Base-by-base conservation (phyloP, 768 basidiomycete species). In the Auricularia sp. region DNA sequence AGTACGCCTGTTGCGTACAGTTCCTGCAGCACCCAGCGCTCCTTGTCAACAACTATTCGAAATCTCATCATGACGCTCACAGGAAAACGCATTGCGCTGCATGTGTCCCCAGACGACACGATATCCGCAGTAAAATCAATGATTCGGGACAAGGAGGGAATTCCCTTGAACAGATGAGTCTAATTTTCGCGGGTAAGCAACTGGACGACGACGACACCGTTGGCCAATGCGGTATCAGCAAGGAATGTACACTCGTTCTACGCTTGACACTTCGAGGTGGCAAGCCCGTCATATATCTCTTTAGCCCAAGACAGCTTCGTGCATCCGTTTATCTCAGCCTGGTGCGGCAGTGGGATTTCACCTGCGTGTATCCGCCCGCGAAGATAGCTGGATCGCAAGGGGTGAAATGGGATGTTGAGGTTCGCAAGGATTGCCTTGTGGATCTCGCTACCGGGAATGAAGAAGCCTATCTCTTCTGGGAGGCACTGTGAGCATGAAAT, bases 161-260 rank as follows among this genome's bases (percentile, higher is more conserved):
- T 90, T 34, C 89, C 89, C 87, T 88, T 2, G 89, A 93, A 68
- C 92, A 94, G 71, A 93, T 94, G 71, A 88, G 93, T 54, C 78
- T 94, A 58, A 93, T 90, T 73, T 96, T 95, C 68, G 94, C 94
- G 56, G 94, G 94, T 54, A 96, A 96, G 80, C 94, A 96, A 71
- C 78, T 95, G 13, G 94, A 96, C 73, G 94, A 97, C 65, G 94
- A 94, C 2, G 88, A 94, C 59, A 95, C 94, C 0, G 81, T 94
- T 3, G 11, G 21, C 6, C 11, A 51, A 21, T 51, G 18, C 47
- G 21, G 21, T 2, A 51, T 51, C 16, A 6, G 47, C 47, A 51
- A 18, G 16, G 47, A 21, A 6, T 51, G 16, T 51, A 51, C 16
- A 10, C 16, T 51, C 8, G 1, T 13, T 39, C 7, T 13, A 1